Base-by-base conservation (phyloP, 2,329 filamentous ascomycete genomes). In the Venturia pyrina region DNA sequence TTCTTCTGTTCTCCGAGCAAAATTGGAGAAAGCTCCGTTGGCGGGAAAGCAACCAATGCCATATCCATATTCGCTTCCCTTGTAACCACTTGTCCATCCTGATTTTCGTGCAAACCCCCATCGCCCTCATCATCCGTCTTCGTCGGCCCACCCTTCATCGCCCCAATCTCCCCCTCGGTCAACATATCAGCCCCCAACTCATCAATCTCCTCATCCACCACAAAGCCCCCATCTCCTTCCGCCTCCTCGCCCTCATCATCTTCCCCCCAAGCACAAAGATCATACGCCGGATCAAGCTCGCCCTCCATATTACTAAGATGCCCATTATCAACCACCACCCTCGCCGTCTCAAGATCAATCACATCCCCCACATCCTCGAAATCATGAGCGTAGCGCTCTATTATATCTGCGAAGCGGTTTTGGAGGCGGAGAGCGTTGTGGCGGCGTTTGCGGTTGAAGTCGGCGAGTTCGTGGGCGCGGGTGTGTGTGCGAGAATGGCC, bases 251-350 rank as follows among this genome's bases (percentile, higher is more conserved):
- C 37, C 11, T 37, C 28, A 10, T 24, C 60, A 44, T 32, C 37
- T 5, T 40, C 60, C 11, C 15, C 59, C 37, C n/a, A 43, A 15
- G 13, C n/a, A 21, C 6, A 21, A 61, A 43, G 11, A 24, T 43
- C 60, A 62, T 62, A 28, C 40, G 43, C 60, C 37, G 53, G 53
- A 66, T 84, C 79, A 69, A 83, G 77, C 73, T 88, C 81, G 76
- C 84, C 75, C 73, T 78, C 72, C 82, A 91, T 86, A 72, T 84
- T 75, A 63, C 83, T 75, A 64, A 97, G 75, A 77, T 98, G 95
- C 0, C 95, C 93, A 80, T 96, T 95, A 75, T 98, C 84, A 66
- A 97, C 87, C n/a, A 96, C 82, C 60, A 98, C 87, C 67, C 90
- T 81, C 65, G 91, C 92, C 0, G 90, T 93, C 62, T 82, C 80